Evolutionary conservation across 352 stramenopile species (phyloP), one percentile per base, ranked within the genome.

Genomic region (Globisporangium cystogenes): DNA sequence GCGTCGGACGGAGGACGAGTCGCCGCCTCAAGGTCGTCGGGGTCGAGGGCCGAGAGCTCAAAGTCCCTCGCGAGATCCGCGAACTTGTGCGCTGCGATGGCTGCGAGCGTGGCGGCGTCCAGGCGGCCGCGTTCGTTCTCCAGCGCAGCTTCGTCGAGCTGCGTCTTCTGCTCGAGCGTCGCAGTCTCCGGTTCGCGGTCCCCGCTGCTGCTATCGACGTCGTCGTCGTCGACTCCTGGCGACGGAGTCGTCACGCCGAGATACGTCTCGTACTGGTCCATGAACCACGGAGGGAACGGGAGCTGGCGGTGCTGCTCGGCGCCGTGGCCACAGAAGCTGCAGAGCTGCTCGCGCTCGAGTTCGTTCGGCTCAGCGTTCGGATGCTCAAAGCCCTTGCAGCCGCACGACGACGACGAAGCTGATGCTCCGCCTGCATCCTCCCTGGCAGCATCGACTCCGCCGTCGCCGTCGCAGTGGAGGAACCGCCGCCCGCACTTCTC

Each of bases 221-320:
- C 29, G 29, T 0, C 20, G 55, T 15, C 20, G 55, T 12, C n/a
- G 45, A 5, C 16, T 33, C 51, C 10, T 52, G 41, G 8, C 7
- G 24, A 20, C 3, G 14, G 45, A 43, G 18, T 33, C 7, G 12
- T 37, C 16, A 46, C 21, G 12, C 29, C 44, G 12, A 60, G 4
- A 39, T 89, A 90, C 46, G 73, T 79, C 48, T 86, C 80, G 60
- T 85, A 87, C 44, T 86, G 73, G 39, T 90, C 80, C 37, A 64
- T 58, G 55, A 86, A 83, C 80, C 80, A 90, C 21, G 80, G 76
- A 2, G 80, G 80, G 33, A 74, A 70, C 18, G 80, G 77, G 3
- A 87, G 27, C 3, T 62, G 48, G 6, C 20, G 35, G 36, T 90
- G 80, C 0, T 15, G 33, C 2, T 47, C 39, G 1, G 52, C 48